Conservation (phyloP, 2,329 filamentous ascomycete species). For the Beauveria sp. region DNA sequence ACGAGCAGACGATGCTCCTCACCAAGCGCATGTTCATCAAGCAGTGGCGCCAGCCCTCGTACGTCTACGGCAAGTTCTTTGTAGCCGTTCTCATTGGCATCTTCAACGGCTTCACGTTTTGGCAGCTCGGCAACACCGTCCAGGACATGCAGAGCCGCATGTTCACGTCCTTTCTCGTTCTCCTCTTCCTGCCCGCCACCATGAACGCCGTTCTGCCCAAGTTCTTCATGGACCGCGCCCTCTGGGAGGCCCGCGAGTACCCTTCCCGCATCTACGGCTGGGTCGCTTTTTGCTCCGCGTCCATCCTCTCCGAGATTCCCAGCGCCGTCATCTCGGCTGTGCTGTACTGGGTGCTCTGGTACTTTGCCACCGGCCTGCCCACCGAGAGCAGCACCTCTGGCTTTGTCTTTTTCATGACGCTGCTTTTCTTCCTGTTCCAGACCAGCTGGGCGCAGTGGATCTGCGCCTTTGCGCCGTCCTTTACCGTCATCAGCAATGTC, state of each 20-base stretch:
- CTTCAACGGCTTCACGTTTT: constrained; percentile 77
- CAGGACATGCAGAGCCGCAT: constrained; percentile 69
- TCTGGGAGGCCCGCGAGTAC: constrained; percentile 68
- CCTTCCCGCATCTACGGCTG: constrained; percentile 71
- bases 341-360: constrained; percentile 70
- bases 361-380: constrained; percentile 66
- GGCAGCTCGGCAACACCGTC: constrained; percentile 55
- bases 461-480: constrained; percentile 69
- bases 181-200: constrained; percentile 60
- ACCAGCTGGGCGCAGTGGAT: constrained; percentile 78
- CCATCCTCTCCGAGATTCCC: constrained; percentile 66
- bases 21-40: constrained; percentile 64
- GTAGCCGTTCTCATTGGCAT: constrained; percentile 62
- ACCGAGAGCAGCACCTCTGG: constrained; percentile 57
- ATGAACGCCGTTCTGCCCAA: constrained; percentile 71
- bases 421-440: constrained; percentile 72
- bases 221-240: constrained; percentile 63
- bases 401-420: constrained; percentile 70
- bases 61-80: constrained; percentile 71
- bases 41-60: constrained; percentile 70
- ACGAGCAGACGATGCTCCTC: constrained; percentile 55
- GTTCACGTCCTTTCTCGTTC: constrained; percentile 62
- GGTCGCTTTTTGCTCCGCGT: constrained; percentile 67
- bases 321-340: constrained; percentile 55
- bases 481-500: constrained; percentile 69